Base-by-base conservation (phyloP, 768 basidiomycete species). In the Hortiboletus flavorubellus region DNA sequence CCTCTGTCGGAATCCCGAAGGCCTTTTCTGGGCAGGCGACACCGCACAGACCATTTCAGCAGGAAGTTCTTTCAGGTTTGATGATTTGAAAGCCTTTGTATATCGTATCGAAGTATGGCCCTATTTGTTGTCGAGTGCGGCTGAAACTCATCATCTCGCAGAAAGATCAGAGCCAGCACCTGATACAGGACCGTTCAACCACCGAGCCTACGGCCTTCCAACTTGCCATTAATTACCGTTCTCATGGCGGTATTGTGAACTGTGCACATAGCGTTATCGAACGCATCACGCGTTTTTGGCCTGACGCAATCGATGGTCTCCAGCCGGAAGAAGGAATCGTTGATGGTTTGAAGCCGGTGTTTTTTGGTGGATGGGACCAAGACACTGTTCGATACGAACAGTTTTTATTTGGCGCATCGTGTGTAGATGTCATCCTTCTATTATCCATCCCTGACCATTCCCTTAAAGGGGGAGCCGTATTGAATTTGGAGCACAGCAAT, bases 1-100 rank as follows among this genome's bases (percentile, higher is more conserved):
- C 0, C 64, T 90, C 16, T 89, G 85, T 56, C 68, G 68, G 11
- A 89, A 89, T 61, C 77, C 80, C 0, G 72, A 86, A 49, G 87
- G 88, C 0, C 68, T 89, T 18, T 86, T 90, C 58, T 89, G 86
- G 85, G 88, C 87, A 2, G 89, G 89, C 0, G 89, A 91, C 63
- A 89, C 89, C 0, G 87, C 89, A 0, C 89, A 91, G 59, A 86
- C 88, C 0, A 90, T 91, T 38, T 83, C 86, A 0, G 78, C 80
- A 1, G 89, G 89, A 3, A 87, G 85, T 56, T 78, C 85, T 0
- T 91, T 91, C 60, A 73, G 83, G 10, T 91, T 91, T 63, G 73
- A 85, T 51, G 86, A 89, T 42, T 64, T 91, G 48, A 89, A 84
- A 63, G 80, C 88, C 1, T 87, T 86, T 58, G 58, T 87, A 30